These are phyloP conservation scores for Tetrastigma voinierianum DNA, from an alignment of 164 flowering plant genomes.

Conservation along the genomic window DNA sequence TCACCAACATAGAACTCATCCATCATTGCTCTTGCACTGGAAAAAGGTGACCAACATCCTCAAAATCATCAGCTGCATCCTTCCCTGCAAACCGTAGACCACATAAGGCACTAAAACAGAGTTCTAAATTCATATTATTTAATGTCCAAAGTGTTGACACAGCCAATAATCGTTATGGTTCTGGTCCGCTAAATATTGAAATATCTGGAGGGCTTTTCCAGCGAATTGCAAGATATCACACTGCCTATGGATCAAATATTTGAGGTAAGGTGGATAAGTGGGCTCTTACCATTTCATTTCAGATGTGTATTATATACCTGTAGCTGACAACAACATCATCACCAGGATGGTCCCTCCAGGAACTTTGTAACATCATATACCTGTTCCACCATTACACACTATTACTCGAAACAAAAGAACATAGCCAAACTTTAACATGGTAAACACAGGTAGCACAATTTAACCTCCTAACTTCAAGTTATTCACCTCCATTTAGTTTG, in stretches of 20 bases:
- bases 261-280: no score
- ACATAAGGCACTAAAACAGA: neutral
- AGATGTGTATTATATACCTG: slow-evolving; percentile 37
- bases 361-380: slow-evolving; percentile 62
- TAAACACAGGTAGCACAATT: neutral
- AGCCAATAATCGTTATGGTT: no score
- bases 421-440: neutral
- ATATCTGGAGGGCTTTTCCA: no score
- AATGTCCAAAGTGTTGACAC: no score
- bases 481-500: neutral
- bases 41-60: slow-evolving; percentile 70
- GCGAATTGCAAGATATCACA: no score
- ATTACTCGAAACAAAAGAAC: neutral
- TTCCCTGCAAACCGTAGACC: slow-evolving; percentile 39
- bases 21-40: slow-evolving; percentile 54
- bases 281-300: neutral
- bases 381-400: slow-evolving; percentile 29
- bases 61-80: slow-evolving; percentile 68
- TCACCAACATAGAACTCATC: slow-evolving; percentile 54
- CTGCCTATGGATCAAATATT: no score
- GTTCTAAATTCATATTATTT: no score
- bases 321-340: slow-evolving; percentile 58
- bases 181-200: no score
- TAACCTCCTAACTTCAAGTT: neutral
- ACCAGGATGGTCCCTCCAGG: slow-evolving; percentile 69